Percentiles rank a stretch among this genome's conserved stretches.
These are phyloP conservation scores for Carex scoparia DNA, from an alignment of 176 grass and related monocot genomes.

Conservation along the genomic window DNA sequence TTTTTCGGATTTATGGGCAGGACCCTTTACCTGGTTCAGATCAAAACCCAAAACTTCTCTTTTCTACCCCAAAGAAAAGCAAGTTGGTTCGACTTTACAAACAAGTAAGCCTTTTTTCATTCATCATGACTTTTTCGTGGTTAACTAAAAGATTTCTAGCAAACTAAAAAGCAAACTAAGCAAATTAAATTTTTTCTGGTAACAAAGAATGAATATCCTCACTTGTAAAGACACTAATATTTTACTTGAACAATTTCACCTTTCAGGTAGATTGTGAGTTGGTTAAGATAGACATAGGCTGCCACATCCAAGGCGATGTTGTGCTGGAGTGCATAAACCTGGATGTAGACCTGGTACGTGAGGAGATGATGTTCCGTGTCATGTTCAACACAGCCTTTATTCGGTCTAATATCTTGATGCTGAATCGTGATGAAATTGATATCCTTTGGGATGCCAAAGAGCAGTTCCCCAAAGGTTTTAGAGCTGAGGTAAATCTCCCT, in stretches of 20 bases:
- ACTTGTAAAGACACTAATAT: neutral
- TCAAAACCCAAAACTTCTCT: slow-evolving; percentile 61
- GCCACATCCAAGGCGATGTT: slow-evolving; percentile 97
- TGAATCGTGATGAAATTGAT: slow-evolving; percentile 91
- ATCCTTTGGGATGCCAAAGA: slow-evolving; percentile 97
- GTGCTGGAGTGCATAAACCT: slow-evolving; percentile 93
- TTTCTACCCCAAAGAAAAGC: slow-evolving; percentile 74
- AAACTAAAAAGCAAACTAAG: neutral
- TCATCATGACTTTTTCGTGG: neutral
- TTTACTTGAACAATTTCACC: slow-evolving; percentile 14
- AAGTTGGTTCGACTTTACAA: slow-evolving; percentile 82
- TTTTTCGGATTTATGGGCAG: slow-evolving; percentile 93
- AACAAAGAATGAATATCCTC: neutral
- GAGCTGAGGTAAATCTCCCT: slow-evolving; percentile 55
- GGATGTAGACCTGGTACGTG: slow-evolving; percentile 57
- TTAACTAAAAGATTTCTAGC: neutral
- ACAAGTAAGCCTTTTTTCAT: slow-evolving; percentile 42
- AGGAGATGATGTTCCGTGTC: slow-evolving; percentile 96
- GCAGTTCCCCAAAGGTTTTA: slow-evolving; percentile 74
- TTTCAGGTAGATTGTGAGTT: slow-evolving; percentile 82
- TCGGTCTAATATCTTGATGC: slow-evolving; percentile 95
- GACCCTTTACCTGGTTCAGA: slow-evolving; percentile 65
- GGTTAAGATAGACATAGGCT: slow-evolving; percentile 94
- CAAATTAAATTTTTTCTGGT: neutral
- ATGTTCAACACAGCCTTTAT: slow-evolving; percentile 99